Percentiles rank a stretch among this genome's conserved stretches.
Evolutionary conservation across 2,329 filamentous ascomycete genomes (phyloP).

Genomic region (Diaporthe vexans): DNA sequence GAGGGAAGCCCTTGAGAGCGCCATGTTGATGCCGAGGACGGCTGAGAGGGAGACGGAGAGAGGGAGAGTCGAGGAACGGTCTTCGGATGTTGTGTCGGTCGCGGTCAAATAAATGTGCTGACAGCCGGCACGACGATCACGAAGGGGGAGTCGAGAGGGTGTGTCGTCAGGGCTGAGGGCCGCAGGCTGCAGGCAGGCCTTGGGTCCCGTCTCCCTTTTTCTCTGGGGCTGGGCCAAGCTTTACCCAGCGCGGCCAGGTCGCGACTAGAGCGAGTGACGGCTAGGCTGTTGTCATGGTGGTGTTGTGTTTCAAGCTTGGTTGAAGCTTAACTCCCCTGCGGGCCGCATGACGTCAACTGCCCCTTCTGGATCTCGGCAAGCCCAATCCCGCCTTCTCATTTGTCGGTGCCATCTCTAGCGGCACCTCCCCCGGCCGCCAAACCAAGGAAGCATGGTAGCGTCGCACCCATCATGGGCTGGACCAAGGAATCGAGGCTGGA

Average conservation of each 20-base stretch:
- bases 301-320: conserved; percentile 31
- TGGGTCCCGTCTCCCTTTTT: conserved; percentile 22
- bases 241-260: background rate
- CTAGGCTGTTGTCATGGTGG: conserved; percentile 28
- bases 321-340: conserved; percentile 15
- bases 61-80: background rate
- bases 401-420: background rate
- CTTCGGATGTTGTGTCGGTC: background rate
- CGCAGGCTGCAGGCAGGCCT: too few relatives aligned
- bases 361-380: conserved; percentile 26
- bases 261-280: background rate
- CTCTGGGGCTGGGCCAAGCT: conserved; percentile 18
- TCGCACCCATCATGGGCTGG: conserved; percentile 3
- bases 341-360: conserved; percentile 28
- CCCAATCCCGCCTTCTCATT: conserved; percentile 3
- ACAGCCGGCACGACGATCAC: background rate
- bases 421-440: conserved; percentile 13
- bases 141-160: background rate
- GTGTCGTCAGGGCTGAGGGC: conserved; percentile 5
- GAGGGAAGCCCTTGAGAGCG: conserved; percentile 21
- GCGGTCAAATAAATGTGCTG: background rate
- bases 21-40: conserved; percentile 29
- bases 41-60: background rate
- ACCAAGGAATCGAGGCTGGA: conserved; percentile 16
- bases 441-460: conserved; percentile 28